phyloP scores from a whole-genome alignment of 176 grass and related monocot genomes.

The Avena sativa region DNA sequence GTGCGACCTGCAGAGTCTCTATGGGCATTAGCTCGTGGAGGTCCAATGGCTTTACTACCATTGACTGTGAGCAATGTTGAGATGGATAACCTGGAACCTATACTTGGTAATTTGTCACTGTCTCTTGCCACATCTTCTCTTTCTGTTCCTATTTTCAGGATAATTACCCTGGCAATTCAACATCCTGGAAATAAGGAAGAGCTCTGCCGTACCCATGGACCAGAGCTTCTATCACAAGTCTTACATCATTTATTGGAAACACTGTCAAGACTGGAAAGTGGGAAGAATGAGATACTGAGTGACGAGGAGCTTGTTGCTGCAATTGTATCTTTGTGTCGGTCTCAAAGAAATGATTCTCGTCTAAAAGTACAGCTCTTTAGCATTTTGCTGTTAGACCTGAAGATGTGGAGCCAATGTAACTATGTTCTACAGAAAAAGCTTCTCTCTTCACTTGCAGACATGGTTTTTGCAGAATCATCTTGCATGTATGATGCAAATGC shows the following conservation, averaged over 20 bases:
- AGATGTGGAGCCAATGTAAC: slow-evolving; percentile 83
- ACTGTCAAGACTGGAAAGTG: slow-evolving; percentile 63
- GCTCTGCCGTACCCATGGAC: slow-evolving; percentile 68
- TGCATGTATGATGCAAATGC: slow-evolving; percentile 82
- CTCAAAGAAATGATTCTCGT: slow-evolving; percentile 59
- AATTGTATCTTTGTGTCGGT: slow-evolving; percentile 75
- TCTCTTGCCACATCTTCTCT: slow-evolving; percentile 82
- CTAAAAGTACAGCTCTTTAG: slow-evolving; percentile 75
- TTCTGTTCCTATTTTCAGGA: slow-evolving; percentile 93
- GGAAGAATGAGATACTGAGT: slow-evolving; percentile 60
- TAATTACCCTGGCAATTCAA: slow-evolving; percentile 79
- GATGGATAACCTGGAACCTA: slow-evolving; percentile 93
- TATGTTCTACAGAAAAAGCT: slow-evolving; percentile 87
- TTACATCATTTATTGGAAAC: slow-evolving; percentile 74
- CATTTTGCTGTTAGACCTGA: slow-evolving; percentile 79
- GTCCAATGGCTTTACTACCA: slow-evolving; percentile 92
- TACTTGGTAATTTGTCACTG: slow-evolving; percentile 68
- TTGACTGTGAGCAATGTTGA: slow-evolving; percentile 86
- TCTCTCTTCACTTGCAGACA: slow-evolving; percentile 89
- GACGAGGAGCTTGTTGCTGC: slow-evolving; percentile 78
- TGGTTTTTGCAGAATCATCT: slow-evolving; percentile 74
- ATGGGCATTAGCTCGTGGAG: slow-evolving; percentile 92
- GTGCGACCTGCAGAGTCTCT: slow-evolving; percentile 80
- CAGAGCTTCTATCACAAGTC: slow-evolving; percentile 77
- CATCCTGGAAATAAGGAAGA: slow-evolving; percentile 86